Evolutionary conservation across 2,329 filamentous ascomycete species (phyloP), one percentile per base, ranked within the genome.

Genomic region (Aureobasidium sp.): DNA sequence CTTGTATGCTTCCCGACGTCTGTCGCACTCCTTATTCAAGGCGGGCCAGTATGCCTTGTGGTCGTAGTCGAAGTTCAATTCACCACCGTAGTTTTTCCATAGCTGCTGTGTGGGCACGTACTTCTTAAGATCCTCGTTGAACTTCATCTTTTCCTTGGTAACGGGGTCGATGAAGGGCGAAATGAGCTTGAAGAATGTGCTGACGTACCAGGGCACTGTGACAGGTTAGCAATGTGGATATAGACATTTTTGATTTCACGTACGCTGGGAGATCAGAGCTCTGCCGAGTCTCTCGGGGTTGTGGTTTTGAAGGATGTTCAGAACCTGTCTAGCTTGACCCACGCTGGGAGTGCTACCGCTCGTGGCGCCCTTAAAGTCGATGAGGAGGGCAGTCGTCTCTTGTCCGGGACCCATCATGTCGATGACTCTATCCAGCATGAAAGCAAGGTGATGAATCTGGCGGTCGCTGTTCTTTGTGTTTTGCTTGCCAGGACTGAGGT

Each of bases 161-260:
- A 92, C 79, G 8, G 94, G 94, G 75, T 99, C 94, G 77, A 99
- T 96, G 77, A 99, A 97, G 42, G 93, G 91, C 5, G 86, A 91
- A 76, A 99, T 92, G 69, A 97, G 79, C 77, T 96, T 97, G 82
- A 97, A 96, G 82, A 99, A 99, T 56, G 89, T 89, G 75, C 85
- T 87, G 64, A 97, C 90, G 66, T 96, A 83, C 86, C 90, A 97
- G 0, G 93, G 93, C 53, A 96, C 90, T 93, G 66, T 53, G 62
- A 29, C 31, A 29, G 20, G 37, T 61, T n/a, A 61, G 58, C 27
- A 11, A 17, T 36, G 11, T 42, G 1, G 20, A 45, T 9, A 8
- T 56, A 31, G 17, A 25, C 36, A 22, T 27, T 27, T 41, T 36
- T 45, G 41, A 56, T 14, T 39, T 17, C 22, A 76, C 84, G 70